Evolutionary conservation across 495 filamentous ascomycete species (phyloP).

Genomic region (Xylaria telfairii): DNA sequence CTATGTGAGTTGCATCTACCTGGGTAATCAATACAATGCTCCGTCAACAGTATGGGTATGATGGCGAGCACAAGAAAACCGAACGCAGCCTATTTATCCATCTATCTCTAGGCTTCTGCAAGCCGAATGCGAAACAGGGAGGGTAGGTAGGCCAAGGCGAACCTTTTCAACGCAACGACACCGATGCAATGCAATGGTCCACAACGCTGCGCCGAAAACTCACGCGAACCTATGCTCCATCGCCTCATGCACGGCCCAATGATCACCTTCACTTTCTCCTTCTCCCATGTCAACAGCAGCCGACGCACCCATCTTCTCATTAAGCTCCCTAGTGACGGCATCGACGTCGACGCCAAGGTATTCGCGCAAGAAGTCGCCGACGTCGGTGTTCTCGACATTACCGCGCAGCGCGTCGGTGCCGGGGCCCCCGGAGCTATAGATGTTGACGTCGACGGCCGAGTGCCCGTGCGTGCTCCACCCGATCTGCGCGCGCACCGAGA

Average conservation of each 20-base stretch:
- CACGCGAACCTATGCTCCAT: conserved; percentile 22
- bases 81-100: background rate
- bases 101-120: background rate
- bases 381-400: conserved; percentile 94
- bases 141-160: no score
- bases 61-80: background rate
- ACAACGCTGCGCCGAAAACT: no score
- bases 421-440: conserved; percentile 71
- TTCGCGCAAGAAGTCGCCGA: conserved; percentile 77
- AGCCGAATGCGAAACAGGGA: background rate
- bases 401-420: conserved; percentile 64
- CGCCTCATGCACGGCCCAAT: conserved; percentile 23
- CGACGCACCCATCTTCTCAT: conserved; percentile 54
- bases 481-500: conserved; percentile 84
- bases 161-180: background rate
- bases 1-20: background rate
- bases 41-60: background rate
- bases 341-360: conserved; percentile 84
- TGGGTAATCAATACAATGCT: background rate
- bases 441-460: conserved; percentile 88
- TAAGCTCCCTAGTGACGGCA: conserved; percentile 74
- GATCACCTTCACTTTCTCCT: background rate
- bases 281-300: background rate
- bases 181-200: background rate
- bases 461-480: conserved; percentile 95